Base-by-base conservation (phyloP, 1,139 yeast species). In the Saccharomyces hybrid region DNA sequence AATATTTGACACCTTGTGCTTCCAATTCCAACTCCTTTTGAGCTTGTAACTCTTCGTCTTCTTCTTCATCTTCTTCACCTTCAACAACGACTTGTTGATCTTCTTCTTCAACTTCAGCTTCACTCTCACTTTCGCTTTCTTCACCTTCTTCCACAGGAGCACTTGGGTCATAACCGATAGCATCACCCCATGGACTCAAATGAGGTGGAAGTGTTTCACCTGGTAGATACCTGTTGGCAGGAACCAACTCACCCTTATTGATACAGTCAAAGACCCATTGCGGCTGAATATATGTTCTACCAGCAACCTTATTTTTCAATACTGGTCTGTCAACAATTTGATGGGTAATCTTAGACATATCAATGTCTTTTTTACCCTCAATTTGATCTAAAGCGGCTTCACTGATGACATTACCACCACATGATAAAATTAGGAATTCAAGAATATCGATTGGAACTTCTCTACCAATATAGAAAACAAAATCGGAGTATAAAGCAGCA, bases 181-280 rank as follows among this genome's bases (percentile, higher is more conserved):
- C 82, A 74, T 93, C 98, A 62, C 98, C 98, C 98, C 99, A 93
- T 76, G 99, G 99, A 54, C 96, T 87, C 68, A 95, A 79, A 73
- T 93, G 99, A 47, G 99, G 98, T 49, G 98, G 98, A 59, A 95
- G 78, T 8, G 90, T 76, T 73, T 93, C 98, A 55, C 99, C 99
- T 3, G 96, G 96, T 47, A 95, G 87, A 69, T 93, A 93, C 56
- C 77, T 79, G 55, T 85, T 84, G 27, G 88, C 96, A 42, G 93
- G 81, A 55, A 87, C 77, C 59, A 93, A 77, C 59, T 80, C 78
- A 52, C 83, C 81, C 73, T 86, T 85, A 75, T 93, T 93, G 61
- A 95, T 77, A 66, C 88, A 84, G 70, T 93, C 99, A 71, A 93
- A 91, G 50, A 93, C 77, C 99, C 99, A 95, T 76, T 93, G 99